Conservation (phyloP, 345 rosid species). For the Populus simonii region DNA sequence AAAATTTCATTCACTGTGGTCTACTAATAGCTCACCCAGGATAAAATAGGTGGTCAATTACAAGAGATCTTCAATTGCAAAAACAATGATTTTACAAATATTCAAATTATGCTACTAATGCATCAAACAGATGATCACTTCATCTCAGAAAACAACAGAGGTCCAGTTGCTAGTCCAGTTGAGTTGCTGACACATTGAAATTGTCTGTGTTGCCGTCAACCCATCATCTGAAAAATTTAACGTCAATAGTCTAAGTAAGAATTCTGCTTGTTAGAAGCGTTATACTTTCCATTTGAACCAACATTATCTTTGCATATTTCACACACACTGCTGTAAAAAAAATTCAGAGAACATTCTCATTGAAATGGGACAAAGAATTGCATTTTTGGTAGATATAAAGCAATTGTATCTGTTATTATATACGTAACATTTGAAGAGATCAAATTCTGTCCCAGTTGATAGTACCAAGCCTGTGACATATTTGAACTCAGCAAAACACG, state of each 20-base stretch:
- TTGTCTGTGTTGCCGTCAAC: not conserved
- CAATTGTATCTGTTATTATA: not conserved
- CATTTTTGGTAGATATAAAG: not conserved
- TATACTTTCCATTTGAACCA: not conserved
- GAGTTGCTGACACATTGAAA: not conserved
- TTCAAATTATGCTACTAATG: not conserved
- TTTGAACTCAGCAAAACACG: not conserved
- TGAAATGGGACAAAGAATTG: not conserved
- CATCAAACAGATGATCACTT: not conserved
- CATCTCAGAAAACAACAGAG: not conserved
- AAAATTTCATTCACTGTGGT: not conserved
- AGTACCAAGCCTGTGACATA: not conserved
- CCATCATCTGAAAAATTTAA: slow-evolving; percentile 18
- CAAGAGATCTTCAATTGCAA: not conserved
- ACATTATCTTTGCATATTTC: no score
- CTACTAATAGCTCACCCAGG: not conserved
- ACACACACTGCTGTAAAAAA: not conserved
- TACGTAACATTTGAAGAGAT: not conserved
- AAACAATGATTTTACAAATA: not conserved
- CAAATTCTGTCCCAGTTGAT: not conserved
- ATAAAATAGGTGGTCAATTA: not conserved
- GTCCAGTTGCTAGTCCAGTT: not conserved
- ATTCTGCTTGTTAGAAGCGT: not conserved
- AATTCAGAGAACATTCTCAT: not conserved
- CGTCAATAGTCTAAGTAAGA: not conserved